Conservation (phyloP, 768 basidiomycete species). For the Myochromella boudieri region DNA sequence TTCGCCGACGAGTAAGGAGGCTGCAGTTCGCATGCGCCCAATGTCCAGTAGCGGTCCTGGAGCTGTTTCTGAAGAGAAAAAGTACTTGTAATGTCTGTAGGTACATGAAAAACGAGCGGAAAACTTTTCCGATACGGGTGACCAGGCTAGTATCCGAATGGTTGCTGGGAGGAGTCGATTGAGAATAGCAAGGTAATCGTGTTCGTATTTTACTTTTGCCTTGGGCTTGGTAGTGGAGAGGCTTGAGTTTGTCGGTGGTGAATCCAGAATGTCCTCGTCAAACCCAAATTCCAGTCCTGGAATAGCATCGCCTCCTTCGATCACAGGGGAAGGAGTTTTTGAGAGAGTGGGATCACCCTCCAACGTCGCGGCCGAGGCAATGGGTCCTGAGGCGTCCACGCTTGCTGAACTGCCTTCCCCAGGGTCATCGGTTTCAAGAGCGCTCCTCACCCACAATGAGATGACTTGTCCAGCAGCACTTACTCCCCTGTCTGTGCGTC, state of each 20-base stretch:
- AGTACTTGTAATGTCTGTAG: constrained; percentile 96
- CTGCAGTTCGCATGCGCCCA: constrained; percentile 72
- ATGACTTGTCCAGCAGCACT: constrained; percentile 94
- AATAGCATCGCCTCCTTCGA: constrained; percentile 1
- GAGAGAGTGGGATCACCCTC: not conserved
- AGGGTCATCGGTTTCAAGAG: constrained; percentile 34
- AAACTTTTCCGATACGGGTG: constrained; percentile 76
- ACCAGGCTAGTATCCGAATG: constrained; percentile 92
- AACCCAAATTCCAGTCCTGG: constrained; percentile 22
- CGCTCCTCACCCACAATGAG: constrained; percentile 87
- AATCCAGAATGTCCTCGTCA: constrained; percentile 24
- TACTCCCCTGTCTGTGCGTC: constrained; percentile 93
- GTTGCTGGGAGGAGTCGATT: constrained; percentile 88
- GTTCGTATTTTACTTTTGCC: constrained; percentile 41
- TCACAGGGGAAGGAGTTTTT: not conserved
- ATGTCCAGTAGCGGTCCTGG: constrained; percentile 57
- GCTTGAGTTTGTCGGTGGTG: constrained; percentile 20
- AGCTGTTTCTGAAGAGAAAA: constrained; percentile 62
- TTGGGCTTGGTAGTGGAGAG: constrained; percentile 14
- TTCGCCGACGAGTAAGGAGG: constrained; percentile 70
- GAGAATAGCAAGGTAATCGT: constrained; percentile 76
- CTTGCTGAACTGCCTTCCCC: constrained; percentile 11
- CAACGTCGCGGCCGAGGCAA: not conserved
- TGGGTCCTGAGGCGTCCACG: no score
- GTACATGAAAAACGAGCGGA: constrained; percentile 88